Percentiles rank a stretch among this genome's conserved stretches.
phyloP scores from a whole-genome alignment of 2,329 filamentous ascomycete species.

The Graphilbum fragrans region DNA sequence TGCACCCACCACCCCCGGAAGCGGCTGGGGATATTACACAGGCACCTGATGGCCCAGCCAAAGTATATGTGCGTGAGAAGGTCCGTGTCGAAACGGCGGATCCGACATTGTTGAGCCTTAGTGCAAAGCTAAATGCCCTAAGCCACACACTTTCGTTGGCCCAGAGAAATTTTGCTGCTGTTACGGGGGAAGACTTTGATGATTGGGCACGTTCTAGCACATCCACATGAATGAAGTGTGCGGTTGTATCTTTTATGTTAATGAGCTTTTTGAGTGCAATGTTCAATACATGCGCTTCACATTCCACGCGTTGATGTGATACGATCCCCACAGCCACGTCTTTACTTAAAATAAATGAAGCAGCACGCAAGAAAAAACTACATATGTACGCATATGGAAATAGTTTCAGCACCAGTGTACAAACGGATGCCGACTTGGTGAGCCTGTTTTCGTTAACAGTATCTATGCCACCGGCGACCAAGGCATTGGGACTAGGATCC shows the following conservation, averaged over 20 bases:
- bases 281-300: too few relatives aligned
- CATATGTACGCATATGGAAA: too few relatives aligned
- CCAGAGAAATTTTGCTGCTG: slow-evolving; percentile 58
- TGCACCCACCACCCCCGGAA: slow-evolving; percentile 4
- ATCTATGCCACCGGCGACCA: slow-evolving; percentile 73
- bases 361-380: too few relatives aligned
- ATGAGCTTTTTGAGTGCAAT: too few relatives aligned
- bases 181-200: slow-evolving; percentile 53
- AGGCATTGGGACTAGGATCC: slow-evolving; percentile 85
- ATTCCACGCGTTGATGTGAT: too few relatives aligned
- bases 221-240: too few relatives aligned
- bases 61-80: slow-evolving; percentile 83
- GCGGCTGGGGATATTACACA: slow-evolving; percentile 13
- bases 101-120: slow-evolving; percentile 70
- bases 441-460: neutral
- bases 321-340: too few relatives aligned
- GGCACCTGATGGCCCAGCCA: slow-evolving; percentile 34
- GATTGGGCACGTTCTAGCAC: slow-evolving; percentile 8
- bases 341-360: too few relatives aligned
- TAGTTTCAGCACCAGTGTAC: too few relatives aligned
- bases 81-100: slow-evolving; percentile 81
- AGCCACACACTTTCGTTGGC: slow-evolving; percentile 60
- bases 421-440: too few relatives aligned
- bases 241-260: too few relatives aligned
- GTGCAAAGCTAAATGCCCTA: slow-evolving; percentile 71